Conservation (phyloP, 2,329 filamentous ascomycete genomes). For the Neophaeococcomyces mojaviensis region DNA sequence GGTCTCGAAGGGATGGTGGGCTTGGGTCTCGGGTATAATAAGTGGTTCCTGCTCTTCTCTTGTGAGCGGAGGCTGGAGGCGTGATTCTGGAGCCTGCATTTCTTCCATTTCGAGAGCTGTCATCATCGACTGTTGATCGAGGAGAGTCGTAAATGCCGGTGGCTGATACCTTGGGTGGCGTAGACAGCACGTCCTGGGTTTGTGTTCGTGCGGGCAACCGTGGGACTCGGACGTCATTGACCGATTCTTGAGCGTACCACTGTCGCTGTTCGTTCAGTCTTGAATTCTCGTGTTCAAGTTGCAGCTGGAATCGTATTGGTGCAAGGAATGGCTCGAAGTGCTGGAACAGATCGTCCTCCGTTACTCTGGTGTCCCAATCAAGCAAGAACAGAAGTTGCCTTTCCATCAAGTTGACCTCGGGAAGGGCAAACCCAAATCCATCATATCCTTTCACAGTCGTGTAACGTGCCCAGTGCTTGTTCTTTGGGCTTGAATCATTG, state of each 20-base stretch:
- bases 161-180: constrained; percentile 14
- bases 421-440: constrained; percentile 83
- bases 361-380: constrained; percentile 88
- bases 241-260: constrained; percentile 28
- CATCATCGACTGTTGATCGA: constrained; percentile 26
- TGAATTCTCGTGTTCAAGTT: constrained; percentile 47
- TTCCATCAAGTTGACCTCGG: constrained; percentile 99
- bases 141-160: constrained; percentile 27
- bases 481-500: constrained; percentile 98
- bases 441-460: constrained; percentile 66
- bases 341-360: constrained; percentile 73
- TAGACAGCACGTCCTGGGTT: constrained; percentile 12
- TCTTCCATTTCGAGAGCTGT: constrained; percentile 23
- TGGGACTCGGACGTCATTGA: constrained; percentile 17
- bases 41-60: constrained; percentile 27
- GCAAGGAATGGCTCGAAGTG: constrained; percentile 84
- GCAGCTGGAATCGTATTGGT: constrained; percentile 61
- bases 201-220: constrained; percentile 11
- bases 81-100: constrained; percentile 23
- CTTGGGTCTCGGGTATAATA: constrained; percentile 31
- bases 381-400: constrained; percentile 93
- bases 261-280: constrained; percentile 28
- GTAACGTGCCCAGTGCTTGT: constrained; percentile 99
- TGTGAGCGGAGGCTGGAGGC: constrained; percentile 24
- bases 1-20: constrained; percentile 38